Evolutionary conservation across 2,329 filamentous ascomycete species (phyloP), one percentile per base, ranked within the genome.

Genomic region (Fusarium sp.): DNA sequence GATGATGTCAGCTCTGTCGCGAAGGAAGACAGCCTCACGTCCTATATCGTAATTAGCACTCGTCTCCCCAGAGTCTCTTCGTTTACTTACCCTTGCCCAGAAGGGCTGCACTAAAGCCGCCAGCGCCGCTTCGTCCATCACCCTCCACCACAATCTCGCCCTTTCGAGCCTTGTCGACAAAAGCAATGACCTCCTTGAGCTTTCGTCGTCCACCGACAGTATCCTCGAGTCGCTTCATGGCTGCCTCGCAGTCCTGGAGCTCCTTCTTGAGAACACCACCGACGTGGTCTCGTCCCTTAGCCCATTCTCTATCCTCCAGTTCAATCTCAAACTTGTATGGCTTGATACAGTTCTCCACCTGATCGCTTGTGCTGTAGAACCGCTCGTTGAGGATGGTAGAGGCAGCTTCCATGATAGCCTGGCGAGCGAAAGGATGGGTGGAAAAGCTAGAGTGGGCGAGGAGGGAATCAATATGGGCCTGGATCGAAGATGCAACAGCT

Each of bases 321-420:
- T 99, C 97, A 68, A 99, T 97, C 72, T 98, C 95, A 77, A 96
- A 98, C 82, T 99, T 99, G 87, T 96, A 99, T 0, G 97, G 97
- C 83, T 99, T 99, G 84, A 99, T 97, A 81, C 96, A 99, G 81
- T 98, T 98, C 83, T 99, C 97, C 1, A 99, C 94, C 84, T 98
- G 97, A 79, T 99, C 97, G 73, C 94, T 97, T 1, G 97, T 99
- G 83, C 96, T 97, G 84, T 98, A 98, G 74, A 97, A 98, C 16
- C 96, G 89, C 79, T 99, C 97, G 75, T 97, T 97, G 14, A 99
- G 85, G 63, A 99, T 98, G 29, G 91, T 93, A 0, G 94, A 93
- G 2, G 95, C 95, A 1, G 97, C 95, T 77, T 98, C 95, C 57
- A 92, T 93, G 75, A 99, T 98, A n/a, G 95, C 94, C 82, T 97